Base-by-base conservation (phyloP, 768 basidiomycete species). In the Hebeloma cylindrosporum region DNA sequence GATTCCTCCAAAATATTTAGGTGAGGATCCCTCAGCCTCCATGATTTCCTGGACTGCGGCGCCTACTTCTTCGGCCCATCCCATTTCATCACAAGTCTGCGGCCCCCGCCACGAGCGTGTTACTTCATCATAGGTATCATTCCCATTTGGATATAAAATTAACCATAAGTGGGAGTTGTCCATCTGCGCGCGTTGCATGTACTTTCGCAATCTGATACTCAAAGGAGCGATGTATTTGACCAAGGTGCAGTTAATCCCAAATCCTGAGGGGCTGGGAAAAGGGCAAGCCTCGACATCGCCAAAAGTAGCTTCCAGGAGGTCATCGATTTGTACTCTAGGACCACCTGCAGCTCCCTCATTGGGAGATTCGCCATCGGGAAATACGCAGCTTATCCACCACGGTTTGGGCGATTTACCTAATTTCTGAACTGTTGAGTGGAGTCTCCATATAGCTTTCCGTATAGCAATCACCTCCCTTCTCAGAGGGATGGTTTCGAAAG, bases 401-500 rank as follows among this genome's bases (percentile, higher is more conserved):
- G 75, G 75, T 60, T 88, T 88, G 53, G 48, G 47, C 14, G 35
- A 16, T 54, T 35, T 8, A 18, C 55, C 10, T 20, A 40, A 13
- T 26, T 39, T 21, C 9, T 16, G 17, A 6, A 54, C 33, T 14
- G 57, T 53, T 5, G 59, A 43, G 31, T 40, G 54, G 9, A 86
- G 64, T 4, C 39, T 34, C 2, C 54, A 57, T 53, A 93, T 74
- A 2, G 87, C 86, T 8, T 63, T 64, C 37, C 85, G 68, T 50
- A 91, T 82, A 10, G 84, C 85, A 16, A 60, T 60, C 3, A 85
- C 70, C 60, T 92, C 90, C 26, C 80, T 66, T 6, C 73, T 57
- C 3, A 89, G 67, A 0, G 89, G 86, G 3, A 91, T 66, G 0
- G 88, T 91, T 70, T 92, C 90, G 59, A 92, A 91, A 8, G 83